Evolutionary conservation across 192 early-diverging fungal species (phyloP), one percentile per base, ranked within the genome.

Genomic region (Linnemannia hyalina): DNA sequence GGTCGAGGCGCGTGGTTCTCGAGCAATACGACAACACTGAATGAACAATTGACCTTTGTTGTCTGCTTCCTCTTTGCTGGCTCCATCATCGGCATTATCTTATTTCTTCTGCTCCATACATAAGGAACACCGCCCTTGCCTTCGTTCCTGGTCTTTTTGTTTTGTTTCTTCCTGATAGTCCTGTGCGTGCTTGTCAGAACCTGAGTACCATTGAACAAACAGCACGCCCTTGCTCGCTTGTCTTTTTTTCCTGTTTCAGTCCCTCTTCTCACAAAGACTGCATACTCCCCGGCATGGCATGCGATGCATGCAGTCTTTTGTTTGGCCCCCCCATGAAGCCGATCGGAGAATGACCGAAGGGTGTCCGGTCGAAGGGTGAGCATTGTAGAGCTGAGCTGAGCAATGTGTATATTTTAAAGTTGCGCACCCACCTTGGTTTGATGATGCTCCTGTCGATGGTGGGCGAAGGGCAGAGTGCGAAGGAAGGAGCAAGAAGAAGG

Each of bases 401-500:
- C 35, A 22, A 23, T 42, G 36, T n/a, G 15, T 22, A 42, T 70
- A 36, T 42, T 35, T 70, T 38, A 23, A 38, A 70, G 23, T 41
- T 32, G 60, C 60, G 26, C 60, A 65, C 60, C 60, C 60, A 65
- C 60, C 60, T 65, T 57, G n/a, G 29, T 26, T 65, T 65, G 60
- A 65, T 65, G 60, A 65, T 29, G 38, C 38, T 41, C 40, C 69
- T 70, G 69, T n/a, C 38, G 69, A 70, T 70, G 32, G 18, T 20
- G 15, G 38, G 18, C 13, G 68, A 20, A 26, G 22, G 40, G 38
- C 6, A 20, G 20, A 40, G 38, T 70, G 22, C 32, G 20, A 70
- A n/a, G 42, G 69, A 32, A 42, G 38, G 38, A n/a, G 23, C 35
- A 38, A n/a, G 69, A 23, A 38, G 9, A 40, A 22, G 68, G 69